Evolutionary conservation across 768 basidiomycete species (phyloP).

Genomic region (Mycena venus): DNA sequence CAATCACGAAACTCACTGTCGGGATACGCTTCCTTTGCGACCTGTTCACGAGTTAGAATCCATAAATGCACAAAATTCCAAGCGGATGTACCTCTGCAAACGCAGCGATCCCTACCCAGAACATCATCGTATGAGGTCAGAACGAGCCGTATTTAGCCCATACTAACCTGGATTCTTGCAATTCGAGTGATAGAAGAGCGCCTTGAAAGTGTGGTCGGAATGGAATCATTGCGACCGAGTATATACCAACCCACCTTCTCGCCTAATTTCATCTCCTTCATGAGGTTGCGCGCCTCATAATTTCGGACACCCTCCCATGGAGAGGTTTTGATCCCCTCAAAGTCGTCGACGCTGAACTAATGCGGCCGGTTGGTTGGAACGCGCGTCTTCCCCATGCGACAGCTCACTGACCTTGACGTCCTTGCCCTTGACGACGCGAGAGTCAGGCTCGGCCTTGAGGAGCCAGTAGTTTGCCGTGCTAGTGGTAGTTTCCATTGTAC

Average conservation of each 20-base stretch:
- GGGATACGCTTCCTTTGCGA: slow-evolving; percentile 89
- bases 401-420: slow-evolving; percentile 76
- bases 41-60: slow-evolving; percentile 53
- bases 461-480: slow-evolving; percentile 68
- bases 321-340: slow-evolving; percentile 77
- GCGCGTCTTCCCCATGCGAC: neutral
- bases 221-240: neutral
- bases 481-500: slow-evolving; percentile 1
- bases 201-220: slow-evolving; percentile 53
- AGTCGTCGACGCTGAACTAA: slow-evolving; percentile 90
- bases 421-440: slow-evolving; percentile 86
- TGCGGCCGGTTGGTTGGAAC: neutral
- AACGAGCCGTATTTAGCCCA: neutral
- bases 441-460: slow-evolving; percentile 89
- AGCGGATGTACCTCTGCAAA: slow-evolving; percentile 76
- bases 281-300: slow-evolving; percentile 85
- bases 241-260: slow-evolving; percentile 68
- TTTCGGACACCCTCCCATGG: slow-evolving; percentile 93
- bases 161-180: slow-evolving; percentile 82
- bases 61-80: neutral
- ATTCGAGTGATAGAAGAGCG: slow-evolving; percentile 90
- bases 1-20: slow-evolving; percentile 71
- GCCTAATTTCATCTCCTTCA: slow-evolving; percentile 83
- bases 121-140: neutral
- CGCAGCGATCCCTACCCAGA: slow-evolving; percentile 74